Base-by-base conservation (phyloP, 2,329 filamentous ascomycete genomes). In the Cladophialophora psammophila region DNA sequence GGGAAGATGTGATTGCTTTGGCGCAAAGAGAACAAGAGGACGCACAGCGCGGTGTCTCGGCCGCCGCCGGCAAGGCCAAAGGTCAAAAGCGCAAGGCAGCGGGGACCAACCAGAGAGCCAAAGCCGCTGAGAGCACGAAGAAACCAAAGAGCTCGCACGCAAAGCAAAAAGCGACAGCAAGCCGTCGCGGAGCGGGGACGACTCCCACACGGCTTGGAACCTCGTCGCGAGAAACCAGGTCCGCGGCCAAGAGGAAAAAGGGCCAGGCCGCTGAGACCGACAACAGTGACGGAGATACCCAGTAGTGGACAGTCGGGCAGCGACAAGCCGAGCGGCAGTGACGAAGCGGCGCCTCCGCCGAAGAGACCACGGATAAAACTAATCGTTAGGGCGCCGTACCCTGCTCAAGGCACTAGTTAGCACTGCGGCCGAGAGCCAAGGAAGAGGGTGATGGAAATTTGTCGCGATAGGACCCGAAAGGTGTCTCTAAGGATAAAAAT, bases 171-270 rank as follows among this genome's bases (percentile, higher is more conserved):
- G 13, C 31, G 15, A 18, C 26, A 50, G 10, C 15, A 7, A 18
- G 15, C 6, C 40, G 26, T 34, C 40, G 38, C 34, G 40, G 38
- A 31, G 31, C 40, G 9, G 36, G 1, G 20, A 40, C 7, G 7
- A 12, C 26, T 31, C 18, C 57, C 10, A 13, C 13, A 36, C 4
- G 12, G 4, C 8, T n/a, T 10, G 26, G 1, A 34, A 1, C 31
- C n/a, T 20, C 57, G 31, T 18, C 12, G 1, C 42, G 57, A 20
- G 38, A 48, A 45, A 60, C 57, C 20, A 35, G 57, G 35, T 5
- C 45, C 20, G 45, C 45, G 12, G 57, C 26, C 32, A 36, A 50
- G 57, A 31, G 26, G 42, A 36, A 50, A 20, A 50, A 20, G 38
- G 57, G 20, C 2, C 26, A 42, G 18, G 26, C 26, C 12, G 42